Evolutionary conservation across 345 rosid species (phyloP), one percentile per base, ranked within the genome.

Genomic region (Citrus maxima): DNA sequence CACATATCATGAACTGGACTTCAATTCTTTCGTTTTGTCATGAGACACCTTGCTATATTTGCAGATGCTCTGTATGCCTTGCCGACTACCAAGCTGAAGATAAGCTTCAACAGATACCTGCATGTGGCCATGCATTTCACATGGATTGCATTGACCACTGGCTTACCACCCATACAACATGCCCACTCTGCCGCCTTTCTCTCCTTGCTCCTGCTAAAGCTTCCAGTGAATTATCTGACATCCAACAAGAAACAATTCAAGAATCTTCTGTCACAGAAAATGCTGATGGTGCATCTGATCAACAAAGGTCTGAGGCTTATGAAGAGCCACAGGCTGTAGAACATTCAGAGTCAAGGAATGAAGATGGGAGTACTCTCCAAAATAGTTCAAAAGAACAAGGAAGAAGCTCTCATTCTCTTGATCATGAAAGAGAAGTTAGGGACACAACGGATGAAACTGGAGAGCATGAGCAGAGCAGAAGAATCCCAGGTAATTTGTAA

Each of bases 111-210:
- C 94, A 87, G 73, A 87, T 95, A 27, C 97, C 97, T 0, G 88
- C 89, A 16, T 95, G 98, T 82, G 89, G 95, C 34, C 97, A 93
- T 82, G 85, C 97, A 35, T 95, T 93, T 85, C 98, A 95, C 84
- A 89, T 90, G 97, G 95, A 92, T 65, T 95, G 97, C 83, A 95
- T 95, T 49, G 98, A 95, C 72, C 88, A 86, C 79, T 95, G 98
- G 98, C 97, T 95, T 51, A 78, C 89, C 37, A 90, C 86, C 71
- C 96, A 93, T 73, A 86, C 86, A n/a, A 95, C 97, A 30, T 95
- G 98, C 79, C 98, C 98, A 54, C 95, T 95, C 76, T 95, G 97
- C 78, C 95, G 98, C 59, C 88, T 89, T 67, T 82, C 98, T 8
- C 94, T 94, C 40, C 81, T 91, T 67, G 81, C 88, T 69, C 58